phyloP scores from a whole-genome alignment of 345 rosid genomes.

The Euphorbia pulcherrima region DNA sequence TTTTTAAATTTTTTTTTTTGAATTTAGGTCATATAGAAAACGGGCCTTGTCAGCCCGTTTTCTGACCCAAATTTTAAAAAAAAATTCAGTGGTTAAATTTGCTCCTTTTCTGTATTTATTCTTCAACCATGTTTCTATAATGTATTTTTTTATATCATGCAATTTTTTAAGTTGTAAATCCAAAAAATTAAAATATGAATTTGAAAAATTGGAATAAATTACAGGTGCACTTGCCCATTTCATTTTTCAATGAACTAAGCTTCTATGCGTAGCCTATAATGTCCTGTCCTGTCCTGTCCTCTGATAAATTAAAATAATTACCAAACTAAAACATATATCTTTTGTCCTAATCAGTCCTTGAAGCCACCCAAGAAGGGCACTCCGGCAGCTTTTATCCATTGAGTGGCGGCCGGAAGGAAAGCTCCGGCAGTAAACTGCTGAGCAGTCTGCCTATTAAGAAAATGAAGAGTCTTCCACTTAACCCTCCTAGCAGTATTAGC shows the following conservation, averaged over 20 bases:
- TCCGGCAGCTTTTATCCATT: slow-evolving; percentile 43
- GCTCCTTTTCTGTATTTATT: too few relatives aligned
- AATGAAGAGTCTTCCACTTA: slow-evolving; percentile 49
- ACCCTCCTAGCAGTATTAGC: slow-evolving; percentile 43
- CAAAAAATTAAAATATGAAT: too few relatives aligned
- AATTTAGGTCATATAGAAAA: too few relatives aligned
- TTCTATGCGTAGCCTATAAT: background rate
- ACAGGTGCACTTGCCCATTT: background rate
- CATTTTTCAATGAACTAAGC: background rate
- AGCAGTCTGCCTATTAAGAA: slow-evolving; percentile 33
- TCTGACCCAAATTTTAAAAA: too few relatives aligned
- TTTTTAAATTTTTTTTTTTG: too few relatives aligned
- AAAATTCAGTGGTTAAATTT: too few relatives aligned
- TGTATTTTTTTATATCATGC: too few relatives aligned
- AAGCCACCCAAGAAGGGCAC: slow-evolving; percentile 43
- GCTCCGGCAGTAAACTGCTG: slow-evolving; percentile 34
- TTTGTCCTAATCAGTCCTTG: background rate
- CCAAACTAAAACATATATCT: background rate
- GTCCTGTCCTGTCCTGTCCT: background rate
- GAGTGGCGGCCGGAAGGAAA: slow-evolving; percentile 31
- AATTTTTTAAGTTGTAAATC: too few relatives aligned
- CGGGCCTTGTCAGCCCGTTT: too few relatives aligned
- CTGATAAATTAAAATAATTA: too few relatives aligned
- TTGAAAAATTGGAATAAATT: background rate
- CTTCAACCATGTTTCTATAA: too few relatives aligned